Conservation (phyloP, 2,329 filamentous ascomycete genomes). For the Xylariaceae sp. region DNA sequence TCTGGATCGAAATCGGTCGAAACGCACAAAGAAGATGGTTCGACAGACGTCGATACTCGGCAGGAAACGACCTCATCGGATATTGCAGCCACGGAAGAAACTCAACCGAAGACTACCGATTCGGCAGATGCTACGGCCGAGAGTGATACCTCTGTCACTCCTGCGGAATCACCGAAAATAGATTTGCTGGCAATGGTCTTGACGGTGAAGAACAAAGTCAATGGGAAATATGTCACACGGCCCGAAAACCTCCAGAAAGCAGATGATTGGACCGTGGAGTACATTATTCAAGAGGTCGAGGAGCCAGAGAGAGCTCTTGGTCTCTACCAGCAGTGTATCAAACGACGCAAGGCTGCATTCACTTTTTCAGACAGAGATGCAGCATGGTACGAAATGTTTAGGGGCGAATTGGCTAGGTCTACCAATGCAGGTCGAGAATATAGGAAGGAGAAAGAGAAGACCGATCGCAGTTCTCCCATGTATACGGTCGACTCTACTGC, state of each 20-base stretch:
- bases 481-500: slow-evolving; percentile 40
- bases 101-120: slow-evolving; percentile 7
- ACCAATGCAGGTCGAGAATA: slow-evolving; percentile 57
- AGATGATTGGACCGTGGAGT: slow-evolving; percentile 72
- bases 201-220: slow-evolving; percentile 69
- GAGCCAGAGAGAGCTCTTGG: slow-evolving; percentile 39
- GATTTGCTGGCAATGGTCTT: slow-evolving; percentile 68
- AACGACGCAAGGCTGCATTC: slow-evolving; percentile 51
- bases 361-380: slow-evolving; percentile 41
- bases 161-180: slow-evolving; percentile 11
- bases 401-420: slow-evolving; percentile 37
- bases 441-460: slow-evolving; percentile 52
- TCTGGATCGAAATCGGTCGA: slow-evolving; percentile 33
- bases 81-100: background rate
- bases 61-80: slow-evolving; percentile 2
- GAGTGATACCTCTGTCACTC: background rate
- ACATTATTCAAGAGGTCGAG: slow-evolving; percentile 65
- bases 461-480: slow-evolving; percentile 47
- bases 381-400: slow-evolving; percentile 48
- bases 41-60: background rate
- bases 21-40: background rate
- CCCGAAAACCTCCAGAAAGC: slow-evolving; percentile 46
- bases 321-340: slow-evolving; percentile 57
- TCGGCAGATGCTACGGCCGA: background rate
- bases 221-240: slow-evolving; percentile 61